A percentile compares a stretch with the other conserved stretches of the same genome.
These are phyloP conservation scores for Rhinocladiella similis DNA, from an alignment of 2,329 filamentous ascomycete genomes.

Conservation along the genomic window DNA sequence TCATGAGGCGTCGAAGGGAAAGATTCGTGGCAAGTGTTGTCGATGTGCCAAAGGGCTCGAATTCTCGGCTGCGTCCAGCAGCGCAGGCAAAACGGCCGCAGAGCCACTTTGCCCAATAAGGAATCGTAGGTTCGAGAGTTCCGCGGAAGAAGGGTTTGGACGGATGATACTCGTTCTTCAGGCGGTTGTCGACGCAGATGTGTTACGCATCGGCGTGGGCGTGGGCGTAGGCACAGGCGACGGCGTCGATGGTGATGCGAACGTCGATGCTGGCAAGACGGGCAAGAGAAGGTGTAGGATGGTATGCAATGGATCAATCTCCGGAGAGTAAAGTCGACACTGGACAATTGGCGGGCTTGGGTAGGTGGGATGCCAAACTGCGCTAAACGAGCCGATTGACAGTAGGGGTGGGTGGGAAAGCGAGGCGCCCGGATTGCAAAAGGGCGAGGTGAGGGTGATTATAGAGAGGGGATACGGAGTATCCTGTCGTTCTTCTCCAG, in stretches of 20 bases:
- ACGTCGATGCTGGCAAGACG: background rate
- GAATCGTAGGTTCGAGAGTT: too few species aligned
- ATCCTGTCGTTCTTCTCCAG: too few species aligned
- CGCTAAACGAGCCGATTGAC: conserved; percentile 8
- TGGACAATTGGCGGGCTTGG: conserved; percentile 8
- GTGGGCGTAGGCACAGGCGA: background rate
- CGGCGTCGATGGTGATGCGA: background rate
- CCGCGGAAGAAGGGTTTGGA: too few species aligned
- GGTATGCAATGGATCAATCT: conserved; percentile 20
- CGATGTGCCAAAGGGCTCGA: conserved; percentile 19
- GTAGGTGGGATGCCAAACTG: conserved; percentile 9
- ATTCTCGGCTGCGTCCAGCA: conserved; percentile 24
- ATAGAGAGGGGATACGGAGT: background rate
- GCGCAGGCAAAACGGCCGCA: conserved; percentile 27
- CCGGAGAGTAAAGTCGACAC: conserved; percentile 1
- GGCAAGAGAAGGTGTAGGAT: conserved; percentile 1
- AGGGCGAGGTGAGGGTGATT: background rate
- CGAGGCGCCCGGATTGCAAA: background rate
- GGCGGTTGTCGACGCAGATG: too few species aligned
- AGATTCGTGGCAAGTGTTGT: conserved; percentile 16
- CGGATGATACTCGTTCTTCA: too few species aligned
- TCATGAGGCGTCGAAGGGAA: conserved; percentile 17
- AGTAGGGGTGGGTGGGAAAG: background rate
- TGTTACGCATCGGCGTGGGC: too few species aligned
- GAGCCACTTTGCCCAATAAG: conserved; percentile 21